Percentiles rank a stretch among this genome's conserved stretches.
Conservation (phyloP, 345 rosid genomes). For the Trapa bicornis region DNA sequence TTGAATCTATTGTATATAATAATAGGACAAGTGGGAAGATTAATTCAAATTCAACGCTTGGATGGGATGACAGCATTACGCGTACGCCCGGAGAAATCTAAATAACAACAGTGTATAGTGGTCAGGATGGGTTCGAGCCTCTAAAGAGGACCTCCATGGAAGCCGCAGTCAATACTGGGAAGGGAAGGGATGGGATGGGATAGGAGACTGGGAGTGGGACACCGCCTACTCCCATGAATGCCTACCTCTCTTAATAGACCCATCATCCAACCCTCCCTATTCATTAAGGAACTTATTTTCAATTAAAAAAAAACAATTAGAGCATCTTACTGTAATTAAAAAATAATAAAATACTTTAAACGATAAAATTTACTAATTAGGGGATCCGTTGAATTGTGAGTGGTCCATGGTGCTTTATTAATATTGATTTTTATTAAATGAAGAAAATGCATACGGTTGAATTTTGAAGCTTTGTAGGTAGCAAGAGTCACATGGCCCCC, state of each 20-base stretch:
- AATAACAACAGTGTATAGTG: background rate
- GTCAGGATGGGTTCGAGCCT: too few species aligned
- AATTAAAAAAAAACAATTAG: too few species aligned
- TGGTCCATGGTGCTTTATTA: background rate
- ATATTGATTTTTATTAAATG: too few species aligned
- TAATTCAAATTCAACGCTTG: constrained; percentile 28
- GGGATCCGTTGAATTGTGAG: too few species aligned
- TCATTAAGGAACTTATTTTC: too few species aligned
- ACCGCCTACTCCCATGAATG: constrained; percentile 14
- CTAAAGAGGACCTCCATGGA: constrained; percentile 8
- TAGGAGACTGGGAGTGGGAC: constrained; percentile 7
- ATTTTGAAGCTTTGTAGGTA: background rate
- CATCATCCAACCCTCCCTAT: too few species aligned
- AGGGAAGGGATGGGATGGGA: too few species aligned
- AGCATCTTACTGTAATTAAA: too few species aligned
- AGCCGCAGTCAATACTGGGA: constrained; percentile 14
- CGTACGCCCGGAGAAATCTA: background rate
- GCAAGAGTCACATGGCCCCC: background rate
- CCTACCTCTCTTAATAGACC: background rate
- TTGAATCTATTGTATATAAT: background rate
- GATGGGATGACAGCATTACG: background rate
- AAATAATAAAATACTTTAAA: too few species aligned
- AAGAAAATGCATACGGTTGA: background rate
- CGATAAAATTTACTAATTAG: too few species aligned
- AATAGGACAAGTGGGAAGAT: constrained; percentile 11